These are phyloP conservation scores for Avena eriantha DNA, from an alignment of 176 grass and related monocot genomes.

Conservation along the genomic window DNA sequence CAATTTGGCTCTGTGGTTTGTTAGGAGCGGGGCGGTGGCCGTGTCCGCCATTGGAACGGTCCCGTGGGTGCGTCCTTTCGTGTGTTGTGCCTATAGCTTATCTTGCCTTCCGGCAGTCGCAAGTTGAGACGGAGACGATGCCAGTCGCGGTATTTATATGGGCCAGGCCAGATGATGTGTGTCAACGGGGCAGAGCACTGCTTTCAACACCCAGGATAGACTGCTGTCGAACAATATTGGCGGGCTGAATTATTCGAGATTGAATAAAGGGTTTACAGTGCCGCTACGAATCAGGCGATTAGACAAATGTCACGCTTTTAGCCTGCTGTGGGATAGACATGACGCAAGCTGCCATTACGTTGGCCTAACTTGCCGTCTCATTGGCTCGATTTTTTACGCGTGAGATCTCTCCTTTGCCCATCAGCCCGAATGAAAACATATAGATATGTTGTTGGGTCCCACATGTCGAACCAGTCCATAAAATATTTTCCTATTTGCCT, in stretches of 20 bases:
- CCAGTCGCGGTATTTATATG: constrained; percentile 30
- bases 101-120: background rate
- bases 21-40: constrained; percentile 55
- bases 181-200: background rate
- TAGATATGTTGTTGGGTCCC: too few relatives aligned
- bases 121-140: constrained; percentile 31
- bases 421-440: too few relatives aligned
- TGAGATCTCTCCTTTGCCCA: too few relatives aligned
- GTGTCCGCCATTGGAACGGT: constrained; percentile 37
- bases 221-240: background rate
- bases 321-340: too few relatives aligned
- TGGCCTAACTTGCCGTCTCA: too few relatives aligned
- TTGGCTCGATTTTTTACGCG: too few relatives aligned
- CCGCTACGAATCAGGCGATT: too few relatives aligned
- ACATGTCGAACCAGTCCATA: too few relatives aligned
- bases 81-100: background rate
- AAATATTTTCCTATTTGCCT: too few relatives aligned
- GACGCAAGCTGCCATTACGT: too few relatives aligned
- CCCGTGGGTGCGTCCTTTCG: background rate
- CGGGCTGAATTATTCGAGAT: background rate
- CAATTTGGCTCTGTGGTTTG: constrained; percentile 24
- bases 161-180: background rate
- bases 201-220: background rate
- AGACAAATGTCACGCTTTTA: too few relatives aligned
- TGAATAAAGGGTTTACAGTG: too few relatives aligned